Evolutionary conservation across 208 protist genomes (phyloP), one percentile per base, ranked within the genome.

Genomic region (Herpetomonas samuelpessoai): DNA sequence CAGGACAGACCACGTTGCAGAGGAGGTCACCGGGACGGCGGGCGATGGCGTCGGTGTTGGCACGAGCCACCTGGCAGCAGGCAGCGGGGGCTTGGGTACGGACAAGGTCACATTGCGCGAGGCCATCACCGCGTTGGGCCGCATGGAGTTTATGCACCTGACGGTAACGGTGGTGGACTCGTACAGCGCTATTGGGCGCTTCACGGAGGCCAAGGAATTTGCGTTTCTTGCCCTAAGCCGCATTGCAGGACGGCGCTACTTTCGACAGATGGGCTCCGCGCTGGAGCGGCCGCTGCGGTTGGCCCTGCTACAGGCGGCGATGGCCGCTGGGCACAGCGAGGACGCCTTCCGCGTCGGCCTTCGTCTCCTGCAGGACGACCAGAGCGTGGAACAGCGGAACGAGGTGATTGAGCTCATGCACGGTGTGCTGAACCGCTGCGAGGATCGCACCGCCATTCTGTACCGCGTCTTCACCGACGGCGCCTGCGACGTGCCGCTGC

Each of bases 141-240:
- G 73, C 12, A 57, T 39, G 7, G 83, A 77, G 39, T 76, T 96
- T 49, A 61, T 96, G 18, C 57, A 71, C 2, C 84, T 96, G 25
- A 82, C 86, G 24, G 81, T 83, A 18, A 79, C 71, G 49, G 71
- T 96, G 7, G 82, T 93, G 48, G 81, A 91, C 25, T 85, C 83
- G 69, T 96, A 96, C 71, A 85, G 75, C 47, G 77, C 74, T 0
- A 70, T 96, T 31, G 86, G 83, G n/a, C 71, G 86, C 72, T 89
- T 91, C 68, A 82, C 76, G 4, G 86, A 96, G 65, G 90, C 90
- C 21, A 91, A 92, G 56, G 84, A 96, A 71, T 96, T 96, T 58
- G 89, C 86, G 46, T 84, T 81, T 55, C 54, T 93, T 49, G 64
- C 81, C n/a, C 71, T 96, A 18, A 73, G 55, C 6, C 74, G 76